phyloP scores from a whole-genome alignment of 2,329 filamentous ascomycete genomes.

The Penicillium sp. region DNA sequence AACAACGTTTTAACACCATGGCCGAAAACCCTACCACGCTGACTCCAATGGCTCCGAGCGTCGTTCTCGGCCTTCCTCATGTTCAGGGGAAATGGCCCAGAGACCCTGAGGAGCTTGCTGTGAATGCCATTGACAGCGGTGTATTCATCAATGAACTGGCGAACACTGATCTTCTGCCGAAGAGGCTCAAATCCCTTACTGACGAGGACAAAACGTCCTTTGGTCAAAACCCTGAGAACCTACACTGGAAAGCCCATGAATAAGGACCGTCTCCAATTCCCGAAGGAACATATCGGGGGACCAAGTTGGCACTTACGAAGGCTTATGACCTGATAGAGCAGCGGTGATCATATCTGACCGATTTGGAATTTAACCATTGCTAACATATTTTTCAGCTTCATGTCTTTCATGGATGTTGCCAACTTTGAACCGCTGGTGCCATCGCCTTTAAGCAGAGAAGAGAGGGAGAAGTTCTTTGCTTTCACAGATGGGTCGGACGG shows the following conservation, averaged over 20 bases:
- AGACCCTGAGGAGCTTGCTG: not conserved
- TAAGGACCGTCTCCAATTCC: no score
- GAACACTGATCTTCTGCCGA: not conserved
- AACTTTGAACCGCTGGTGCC: slow-evolving; percentile 7
- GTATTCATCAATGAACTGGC: slow-evolving; percentile 11
- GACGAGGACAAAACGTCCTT: no score
- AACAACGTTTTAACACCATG: not conserved
- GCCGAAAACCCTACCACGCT: not conserved
- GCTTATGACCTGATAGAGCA: no score
- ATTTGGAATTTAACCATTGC: no score
- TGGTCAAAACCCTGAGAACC: no score
- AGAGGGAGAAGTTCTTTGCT: slow-evolving; percentile 1
- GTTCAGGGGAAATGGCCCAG: not conserved
- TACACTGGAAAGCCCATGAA: no score
- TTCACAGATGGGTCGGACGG: slow-evolving; percentile 7
- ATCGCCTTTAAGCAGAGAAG: not conserved
- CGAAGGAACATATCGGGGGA: no score
- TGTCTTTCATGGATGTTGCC: slow-evolving; percentile 6
- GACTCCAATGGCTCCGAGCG: not conserved
- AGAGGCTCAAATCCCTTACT: no score
- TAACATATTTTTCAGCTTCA: not conserved
- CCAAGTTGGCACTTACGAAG: no score
- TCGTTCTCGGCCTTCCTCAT: not conserved
- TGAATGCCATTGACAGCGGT: slow-evolving; percentile 10
- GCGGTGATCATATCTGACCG: no score